These are phyloP conservation scores for Nicotiana benthamiana DNA, from an alignment of 257 asterid genomes.

Conservation along the genomic window DNA sequence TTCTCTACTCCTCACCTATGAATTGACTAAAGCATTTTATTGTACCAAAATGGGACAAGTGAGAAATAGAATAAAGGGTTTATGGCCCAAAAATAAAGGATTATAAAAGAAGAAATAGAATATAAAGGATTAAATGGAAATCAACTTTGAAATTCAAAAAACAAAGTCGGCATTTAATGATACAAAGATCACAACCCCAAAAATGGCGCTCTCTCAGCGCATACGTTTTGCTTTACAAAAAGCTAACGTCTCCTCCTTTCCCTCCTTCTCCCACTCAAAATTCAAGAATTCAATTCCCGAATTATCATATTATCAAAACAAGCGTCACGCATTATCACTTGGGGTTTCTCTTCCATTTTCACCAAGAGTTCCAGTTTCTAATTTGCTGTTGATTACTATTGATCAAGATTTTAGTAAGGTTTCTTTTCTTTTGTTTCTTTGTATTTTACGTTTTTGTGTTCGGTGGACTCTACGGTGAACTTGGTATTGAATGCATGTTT, in stretches of 20 bases:
- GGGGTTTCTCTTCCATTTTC: neutral
- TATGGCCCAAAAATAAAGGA: too few relatives aligned
- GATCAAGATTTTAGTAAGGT: neutral
- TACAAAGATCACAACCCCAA: neutral
- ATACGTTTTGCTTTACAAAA: neutral
- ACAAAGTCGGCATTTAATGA: neutral
- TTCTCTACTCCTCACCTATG: too few relatives aligned
- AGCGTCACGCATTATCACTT: neutral
- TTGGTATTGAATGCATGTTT: neutral
- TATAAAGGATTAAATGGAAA: neutral
- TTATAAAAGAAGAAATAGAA: neutral
- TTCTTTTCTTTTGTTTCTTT: neutral
- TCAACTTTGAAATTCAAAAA: conserved; percentile 35
- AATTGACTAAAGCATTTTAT: neutral
- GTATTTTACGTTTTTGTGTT: neutral
- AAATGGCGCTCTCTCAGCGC: neutral
- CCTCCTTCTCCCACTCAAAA: conserved; percentile 24
- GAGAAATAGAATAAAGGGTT: too few relatives aligned
- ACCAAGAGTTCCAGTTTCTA: too few relatives aligned
- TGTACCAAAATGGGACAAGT: neutral
- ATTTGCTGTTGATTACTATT: neutral
- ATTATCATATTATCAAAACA: neutral
- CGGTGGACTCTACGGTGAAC: neutral
- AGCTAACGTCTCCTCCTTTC: neutral
- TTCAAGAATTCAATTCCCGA: neutral